Evolutionary conservation across 176 grass and related monocot genomes (phyloP), one percentile per base, ranked within the genome.

Genomic region (Avena insularis): DNA sequence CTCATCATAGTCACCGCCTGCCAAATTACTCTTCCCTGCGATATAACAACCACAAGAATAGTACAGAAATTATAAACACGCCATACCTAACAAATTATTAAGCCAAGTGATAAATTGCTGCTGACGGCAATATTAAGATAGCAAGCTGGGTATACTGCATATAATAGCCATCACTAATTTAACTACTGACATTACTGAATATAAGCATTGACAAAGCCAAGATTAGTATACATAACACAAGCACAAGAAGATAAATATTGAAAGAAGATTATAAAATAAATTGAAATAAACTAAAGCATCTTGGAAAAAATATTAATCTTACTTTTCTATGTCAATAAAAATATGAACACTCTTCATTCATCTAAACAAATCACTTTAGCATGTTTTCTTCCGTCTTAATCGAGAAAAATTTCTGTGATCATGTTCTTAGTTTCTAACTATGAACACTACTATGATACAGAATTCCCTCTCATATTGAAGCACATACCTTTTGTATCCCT

Each of bases 401-500:
- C 23, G 81, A 56, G 45, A 66, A 71, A 55, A 64, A 48, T 16
- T 81, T 36, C 4, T 57, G 47, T 75, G 50, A 15, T 27, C 71
- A 13, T 29, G 9, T 25, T 85, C 43, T 68, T 69, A 56, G 46
- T 65, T 63, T 85, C 69, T 75, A 55, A 71, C 1, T 89, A 75
- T 67, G 50, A 84, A 19, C 17, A 16, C 15, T 55, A 70, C 29
- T 54, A 63, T 29, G 9, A 55, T 54, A 81, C 9, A 75, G 3
- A 14, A 68, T 38, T 19, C 54, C 60, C 7, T 60, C 66, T 21
- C 60, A 84, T 69, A 56, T 31, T 73, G 51, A 58, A 79, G 60
- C 35, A 48, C 88, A 50, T 83, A 96, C 96, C 93, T 91, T 93
- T 94, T 65, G 75, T 79, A 77, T 98, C 96, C 89, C 90, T 98